Evolutionary conservation across 257 asterid genomes (phyloP).

Genomic region (Solanum piurae): DNA sequence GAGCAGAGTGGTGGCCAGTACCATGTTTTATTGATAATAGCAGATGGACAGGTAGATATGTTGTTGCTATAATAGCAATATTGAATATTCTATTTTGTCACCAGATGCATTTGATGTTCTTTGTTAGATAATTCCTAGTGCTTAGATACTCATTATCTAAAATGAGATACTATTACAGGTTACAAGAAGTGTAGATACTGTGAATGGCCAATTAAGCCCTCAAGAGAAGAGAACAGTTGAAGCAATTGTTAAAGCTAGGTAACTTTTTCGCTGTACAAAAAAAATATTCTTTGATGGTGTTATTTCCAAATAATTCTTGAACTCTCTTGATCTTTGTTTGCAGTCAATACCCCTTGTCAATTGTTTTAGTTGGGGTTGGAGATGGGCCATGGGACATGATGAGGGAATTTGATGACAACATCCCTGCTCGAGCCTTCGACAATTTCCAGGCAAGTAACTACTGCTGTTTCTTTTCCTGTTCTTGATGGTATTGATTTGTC

Average conservation of each 20-base stretch:
- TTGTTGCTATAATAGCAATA: not conserved
- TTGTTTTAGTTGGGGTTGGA: conserved; percentile 84
- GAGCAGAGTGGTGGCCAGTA: conserved; percentile 91
- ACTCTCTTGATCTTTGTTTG: conserved; percentile 3
- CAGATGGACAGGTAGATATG: conserved; percentile 74
- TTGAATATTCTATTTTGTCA: not conserved
- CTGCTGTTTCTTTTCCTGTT: not conserved
- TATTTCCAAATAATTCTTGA: not conserved
- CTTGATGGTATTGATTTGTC: not conserved
- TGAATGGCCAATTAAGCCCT: conserved; percentile 63
- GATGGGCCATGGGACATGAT: conserved; percentile 99
- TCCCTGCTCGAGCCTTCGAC: conserved; percentile 86
- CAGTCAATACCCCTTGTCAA: conserved; percentile 81
- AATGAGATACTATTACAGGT: conserved; percentile 28
- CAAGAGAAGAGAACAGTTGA: conserved; percentile 92
- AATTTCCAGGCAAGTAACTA: conserved; percentile 67
- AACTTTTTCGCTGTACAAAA: not conserved
- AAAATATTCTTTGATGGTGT: not conserved
- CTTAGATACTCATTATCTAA: not conserved
- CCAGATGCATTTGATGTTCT: not conserved
- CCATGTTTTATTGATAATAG: conserved; percentile 78
- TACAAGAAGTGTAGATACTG: conserved; percentile 88
- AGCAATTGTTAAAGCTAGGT: conserved; percentile 97
- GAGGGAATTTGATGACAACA: conserved; percentile 88
- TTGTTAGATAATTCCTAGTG: not conserved